Evolutionary conservation across 495 filamentous ascomycete genomes (phyloP).

Genomic region (Acidomyces sp.): DNA sequence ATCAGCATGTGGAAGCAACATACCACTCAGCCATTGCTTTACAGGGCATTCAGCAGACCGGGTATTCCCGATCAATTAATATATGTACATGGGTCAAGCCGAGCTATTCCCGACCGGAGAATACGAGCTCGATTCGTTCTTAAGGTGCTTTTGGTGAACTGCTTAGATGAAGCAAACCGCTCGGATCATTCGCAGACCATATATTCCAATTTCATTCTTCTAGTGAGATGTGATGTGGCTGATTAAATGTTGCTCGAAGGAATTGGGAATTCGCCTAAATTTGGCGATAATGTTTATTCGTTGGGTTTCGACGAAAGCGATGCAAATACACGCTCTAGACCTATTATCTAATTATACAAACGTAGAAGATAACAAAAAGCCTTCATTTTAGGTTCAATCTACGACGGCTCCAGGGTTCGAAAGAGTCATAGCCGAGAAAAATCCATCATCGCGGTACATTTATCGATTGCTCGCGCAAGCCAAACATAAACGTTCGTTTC

Average conservation of each 20-base stretch:
- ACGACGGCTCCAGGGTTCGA: neutral
- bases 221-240: too few relatives aligned
- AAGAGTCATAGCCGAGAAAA: neutral
- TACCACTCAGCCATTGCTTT: neutral
- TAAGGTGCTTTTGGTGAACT: neutral
- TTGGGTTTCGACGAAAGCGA: neutral
- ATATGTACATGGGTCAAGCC: neutral
- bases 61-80: neutral
- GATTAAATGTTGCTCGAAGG: too few relatives aligned
- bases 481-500: conserved; percentile 15
- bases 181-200: too few relatives aligned
- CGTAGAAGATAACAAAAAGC: neutral
- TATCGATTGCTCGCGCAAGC: conserved; percentile 8
- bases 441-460: neutral
- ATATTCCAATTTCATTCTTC: too few relatives aligned
- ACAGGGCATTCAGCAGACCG: neutral
- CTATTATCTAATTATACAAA: neutral
- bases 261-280: neutral
- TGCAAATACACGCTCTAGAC: neutral
- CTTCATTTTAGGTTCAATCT: neutral
- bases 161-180: neutral
- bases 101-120: neutral
- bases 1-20: neutral
- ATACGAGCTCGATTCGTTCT: neutral
- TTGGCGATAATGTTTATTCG: neutral